phyloP scores from a whole-genome alignment of 768 basidiomycete species.

The Tricholoma flavovirens region DNA sequence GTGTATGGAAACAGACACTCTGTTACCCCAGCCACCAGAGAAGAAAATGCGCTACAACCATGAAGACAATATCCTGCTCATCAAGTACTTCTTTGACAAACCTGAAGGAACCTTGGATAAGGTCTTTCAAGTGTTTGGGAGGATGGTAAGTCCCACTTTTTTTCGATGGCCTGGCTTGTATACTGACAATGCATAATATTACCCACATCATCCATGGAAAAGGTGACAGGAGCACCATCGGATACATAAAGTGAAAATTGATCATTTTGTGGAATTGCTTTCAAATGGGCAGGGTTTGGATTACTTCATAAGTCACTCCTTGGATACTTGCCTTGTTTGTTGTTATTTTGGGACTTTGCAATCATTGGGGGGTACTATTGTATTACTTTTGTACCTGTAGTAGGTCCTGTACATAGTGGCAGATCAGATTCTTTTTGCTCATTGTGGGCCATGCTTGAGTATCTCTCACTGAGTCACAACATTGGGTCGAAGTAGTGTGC shows the following conservation, averaged over 20 bases:
- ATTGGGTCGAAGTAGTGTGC: too few species aligned
- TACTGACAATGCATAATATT: slow-evolving; percentile 32
- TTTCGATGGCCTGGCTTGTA: slow-evolving; percentile 1
- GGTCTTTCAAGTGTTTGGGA: slow-evolving; percentile 77
- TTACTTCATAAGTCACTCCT: not conserved
- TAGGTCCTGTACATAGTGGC: too few species aligned
- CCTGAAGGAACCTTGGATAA: slow-evolving; percentile 81
- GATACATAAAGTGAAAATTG: slow-evolving; percentile 83
- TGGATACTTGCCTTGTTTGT: too few species aligned
- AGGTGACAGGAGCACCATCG: slow-evolving; percentile 92
- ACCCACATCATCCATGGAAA: slow-evolving; percentile 90
- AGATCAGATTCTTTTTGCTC: too few species aligned
- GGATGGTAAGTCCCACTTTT: slow-evolving; percentile 46
- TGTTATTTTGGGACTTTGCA: too few species aligned
- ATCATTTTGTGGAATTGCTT: slow-evolving; percentile 65
- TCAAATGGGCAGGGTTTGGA: slow-evolving; percentile 49
- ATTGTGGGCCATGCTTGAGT: slow-evolving; percentile 31
- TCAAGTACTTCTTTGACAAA: slow-evolving; percentile 64
- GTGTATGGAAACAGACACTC: slow-evolving; percentile 58
- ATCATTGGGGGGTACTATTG: too few species aligned
- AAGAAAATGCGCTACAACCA: slow-evolving; percentile 87
- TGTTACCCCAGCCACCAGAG: slow-evolving; percentile 69
- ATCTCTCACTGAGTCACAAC: too few species aligned
- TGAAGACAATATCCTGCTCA: slow-evolving; percentile 73
- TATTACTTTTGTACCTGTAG: too few species aligned